Conservation (phyloP, 2,329 filamentous ascomycete genomes). For the Sordariomycetes sp. region DNA sequence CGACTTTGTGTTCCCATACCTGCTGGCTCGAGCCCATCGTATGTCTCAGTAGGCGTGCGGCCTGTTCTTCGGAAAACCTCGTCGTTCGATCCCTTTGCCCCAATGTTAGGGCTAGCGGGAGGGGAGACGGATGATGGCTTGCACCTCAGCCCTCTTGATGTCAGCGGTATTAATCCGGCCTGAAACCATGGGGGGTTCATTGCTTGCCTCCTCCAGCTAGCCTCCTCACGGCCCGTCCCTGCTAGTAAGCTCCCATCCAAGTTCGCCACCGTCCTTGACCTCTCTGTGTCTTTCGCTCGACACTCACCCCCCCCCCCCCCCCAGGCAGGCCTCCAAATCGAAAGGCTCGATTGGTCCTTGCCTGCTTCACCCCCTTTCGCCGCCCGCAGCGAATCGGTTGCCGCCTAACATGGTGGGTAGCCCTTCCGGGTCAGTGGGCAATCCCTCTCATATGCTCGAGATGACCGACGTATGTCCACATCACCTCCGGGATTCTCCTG, state of each 20-base stretch:
- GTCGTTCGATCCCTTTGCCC: no score
- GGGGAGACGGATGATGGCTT: neutral
- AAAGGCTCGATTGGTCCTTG: neutral
- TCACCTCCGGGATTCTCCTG: neutral
- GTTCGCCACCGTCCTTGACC: no score
- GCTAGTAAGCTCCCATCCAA: neutral
- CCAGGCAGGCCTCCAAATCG: neutral
- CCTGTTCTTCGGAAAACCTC: neutral
- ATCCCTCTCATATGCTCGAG: neutral
- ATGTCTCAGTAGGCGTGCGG: neutral
- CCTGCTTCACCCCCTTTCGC: neutral
- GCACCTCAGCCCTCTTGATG: neutral
- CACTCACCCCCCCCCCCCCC: no score
- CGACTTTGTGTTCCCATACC: neutral
- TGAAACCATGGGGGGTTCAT: neutral
- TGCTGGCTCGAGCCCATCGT: neutral
- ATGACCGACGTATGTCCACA: neutral
- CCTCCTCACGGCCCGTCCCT: neutral
- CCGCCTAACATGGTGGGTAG: neutral
- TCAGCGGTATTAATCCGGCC: neutral
- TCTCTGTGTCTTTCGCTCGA: no score
- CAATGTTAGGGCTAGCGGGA: no score
- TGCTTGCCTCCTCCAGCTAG: no score
- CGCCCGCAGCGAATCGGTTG: neutral
- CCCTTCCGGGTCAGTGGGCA: neutral